Base-by-base conservation (phyloP, 768 basidiomycete species). In the Lactarius akahatsu region DNA sequence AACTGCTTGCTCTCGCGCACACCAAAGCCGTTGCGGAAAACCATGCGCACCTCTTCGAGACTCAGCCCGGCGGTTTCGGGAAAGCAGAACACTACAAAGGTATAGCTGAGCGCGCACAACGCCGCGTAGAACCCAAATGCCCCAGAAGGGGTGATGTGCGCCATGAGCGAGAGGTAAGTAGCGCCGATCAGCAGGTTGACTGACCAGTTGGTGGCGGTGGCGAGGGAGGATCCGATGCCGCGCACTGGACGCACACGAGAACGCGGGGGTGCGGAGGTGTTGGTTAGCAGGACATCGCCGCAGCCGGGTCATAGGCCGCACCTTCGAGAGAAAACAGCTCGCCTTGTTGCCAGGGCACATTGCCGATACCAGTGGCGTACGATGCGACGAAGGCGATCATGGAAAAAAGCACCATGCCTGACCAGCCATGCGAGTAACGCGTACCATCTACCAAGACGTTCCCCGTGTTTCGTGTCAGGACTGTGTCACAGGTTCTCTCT, bases 321-420 rank as follows among this genome's bases (percentile, higher is more conserved):
- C 86, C 86, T 80, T 92, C 89, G 45, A 93, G 82, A 23, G 82
- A 80, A 77, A 94, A 94, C 13, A 94, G 81, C 73, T 93, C 92
- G 54, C 90, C 91, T 74, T 92, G 92, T 72, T 92, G 90, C 92
- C 92, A 93, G 0, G 92, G 92, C 2, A 92, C 86, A 71, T 91
- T 90, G 0, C 91, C 91, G 18, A 92, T 77, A 4, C 91, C 88
- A 2, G 84, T 88, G 0, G 90, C 92, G 72, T 94, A 94, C 11
- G 88, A 88, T 1, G 89, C 89, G 26, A 92, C 91, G 76, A 89
- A 94, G 70, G 90, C 73, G 69, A 94, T 85, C 89, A 94, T 93
- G n/a, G 88, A 83, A 7, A 88, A 67, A n/a, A 93, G 75, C 3
- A 93, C 88, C 64, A 90, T 76, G 1, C 81, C 82, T 5, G 87